A percentile compares a stretch with the other conserved stretches of the same genome.
Conservation (phyloP, 176 grass and related monocot species). For the Dactylis glomerata region DNA sequence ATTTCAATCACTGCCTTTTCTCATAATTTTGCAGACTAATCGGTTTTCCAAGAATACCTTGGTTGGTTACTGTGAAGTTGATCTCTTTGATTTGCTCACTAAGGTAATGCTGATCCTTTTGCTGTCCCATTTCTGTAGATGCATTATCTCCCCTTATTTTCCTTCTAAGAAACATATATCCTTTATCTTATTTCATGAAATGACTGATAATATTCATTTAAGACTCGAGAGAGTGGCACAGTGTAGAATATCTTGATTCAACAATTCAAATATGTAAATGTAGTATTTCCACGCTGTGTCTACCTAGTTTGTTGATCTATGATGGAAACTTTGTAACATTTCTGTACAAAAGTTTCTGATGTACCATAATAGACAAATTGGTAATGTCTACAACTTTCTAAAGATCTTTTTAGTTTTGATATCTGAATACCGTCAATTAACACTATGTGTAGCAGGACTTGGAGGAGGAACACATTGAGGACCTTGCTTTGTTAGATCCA, state of each 20-base stretch:
- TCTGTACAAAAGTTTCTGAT: background rate
- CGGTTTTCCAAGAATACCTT: conserved; percentile 87
- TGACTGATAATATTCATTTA: background rate
- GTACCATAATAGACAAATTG: background rate
- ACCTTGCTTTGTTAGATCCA: conserved; percentile 73
- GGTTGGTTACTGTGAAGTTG: conserved; percentile 94
- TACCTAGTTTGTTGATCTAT: background rate
- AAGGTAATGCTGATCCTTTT: conserved; percentile 52
- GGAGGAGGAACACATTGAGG: conserved; percentile 62
- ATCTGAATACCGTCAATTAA: background rate
- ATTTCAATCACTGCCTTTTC: conserved; percentile 21
- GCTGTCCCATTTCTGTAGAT: background rate
- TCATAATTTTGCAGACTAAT: conserved; percentile 66
- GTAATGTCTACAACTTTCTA: background rate
- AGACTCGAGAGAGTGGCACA: background rate
- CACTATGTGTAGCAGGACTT: conserved; percentile 48
- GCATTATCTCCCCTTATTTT: background rate
- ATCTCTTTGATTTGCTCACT: conserved; percentile 79
- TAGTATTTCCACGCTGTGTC: background rate
- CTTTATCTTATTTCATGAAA: background rate
- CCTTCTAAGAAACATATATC: background rate
- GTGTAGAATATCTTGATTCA: background rate
- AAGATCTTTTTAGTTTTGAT: conserved; percentile 9
- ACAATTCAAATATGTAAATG: background rate
- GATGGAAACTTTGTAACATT: background rate